phyloP scores from a whole-genome alignment of 2,329 filamentous ascomycete genomes.

The Alternaria conjuncta region DNA sequence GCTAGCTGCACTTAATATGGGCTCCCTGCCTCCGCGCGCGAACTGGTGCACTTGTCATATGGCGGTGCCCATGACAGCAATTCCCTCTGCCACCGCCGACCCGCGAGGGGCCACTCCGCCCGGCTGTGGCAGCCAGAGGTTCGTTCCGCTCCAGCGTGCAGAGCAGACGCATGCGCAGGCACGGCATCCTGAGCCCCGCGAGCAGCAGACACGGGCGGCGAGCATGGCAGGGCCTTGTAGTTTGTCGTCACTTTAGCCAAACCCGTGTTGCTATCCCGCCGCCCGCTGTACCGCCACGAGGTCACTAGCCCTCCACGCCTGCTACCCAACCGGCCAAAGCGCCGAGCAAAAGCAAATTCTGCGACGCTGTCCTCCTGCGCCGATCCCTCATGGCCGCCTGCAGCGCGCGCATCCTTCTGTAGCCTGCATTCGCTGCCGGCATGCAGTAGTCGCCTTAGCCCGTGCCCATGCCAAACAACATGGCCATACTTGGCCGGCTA shows the following conservation, averaged over 20 bases:
- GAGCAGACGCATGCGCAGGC: slow-evolving; percentile 6
- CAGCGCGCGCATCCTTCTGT: slow-evolving; percentile 10
- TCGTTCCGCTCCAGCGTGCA: slow-evolving; percentile 7
- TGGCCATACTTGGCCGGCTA: slow-evolving; percentile 1
- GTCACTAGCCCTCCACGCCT: slow-evolving; percentile 22
- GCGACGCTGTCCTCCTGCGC: slow-evolving; percentile 3
- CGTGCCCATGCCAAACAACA: slow-evolving; percentile 4
- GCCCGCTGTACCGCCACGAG: slow-evolving; percentile 39
- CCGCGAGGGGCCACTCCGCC: neutral
- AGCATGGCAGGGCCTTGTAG: slow-evolving; percentile 8
- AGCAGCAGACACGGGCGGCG: slow-evolving; percentile 13
- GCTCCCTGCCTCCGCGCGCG: slow-evolving; percentile 28
- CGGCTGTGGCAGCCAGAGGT: neutral
- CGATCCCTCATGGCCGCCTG: slow-evolving; percentile 19
- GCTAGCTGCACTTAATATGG: slow-evolving; percentile 46
- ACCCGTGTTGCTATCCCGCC: slow-evolving; percentile 21
- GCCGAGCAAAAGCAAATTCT: slow-evolving; percentile 21
- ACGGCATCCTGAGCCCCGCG: neutral
- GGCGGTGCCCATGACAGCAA: slow-evolving; percentile 14
- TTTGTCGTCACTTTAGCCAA: slow-evolving; percentile 26
- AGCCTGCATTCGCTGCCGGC: slow-evolving; percentile 6
- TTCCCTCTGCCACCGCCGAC: neutral
- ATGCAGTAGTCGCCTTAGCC: slow-evolving; percentile 3
- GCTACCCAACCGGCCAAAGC: slow-evolving; percentile 30
- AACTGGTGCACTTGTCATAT: slow-evolving; percentile 27